These are phyloP conservation scores for Trichophyton schoenleinii DNA, from an alignment of 2,329 filamentous ascomycete genomes.

Conservation along the genomic window DNA sequence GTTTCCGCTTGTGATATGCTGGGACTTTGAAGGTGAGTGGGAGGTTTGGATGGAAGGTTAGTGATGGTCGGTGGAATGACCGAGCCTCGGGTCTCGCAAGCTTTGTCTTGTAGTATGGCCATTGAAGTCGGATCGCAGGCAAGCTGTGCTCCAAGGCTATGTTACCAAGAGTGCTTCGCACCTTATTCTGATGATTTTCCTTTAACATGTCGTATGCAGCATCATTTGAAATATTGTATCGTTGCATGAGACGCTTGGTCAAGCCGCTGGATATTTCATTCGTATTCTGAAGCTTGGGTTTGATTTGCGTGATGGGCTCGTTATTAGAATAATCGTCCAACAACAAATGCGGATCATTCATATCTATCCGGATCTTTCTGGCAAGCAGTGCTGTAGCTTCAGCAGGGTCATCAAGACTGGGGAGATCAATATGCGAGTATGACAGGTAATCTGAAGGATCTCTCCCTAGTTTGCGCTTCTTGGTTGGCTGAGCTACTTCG, in stretches of 20 bases:
- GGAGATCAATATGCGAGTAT: constrained; percentile 49
- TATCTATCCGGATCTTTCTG: constrained; percentile 68
- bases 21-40: constrained; percentile 61
- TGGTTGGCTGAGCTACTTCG: constrained; percentile 42
- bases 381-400: constrained; percentile 58
- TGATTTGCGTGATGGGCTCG: constrained; percentile 43
- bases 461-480: constrained; percentile 51
- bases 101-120: constrained; percentile 90
- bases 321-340: constrained; percentile 63
- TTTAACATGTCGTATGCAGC: constrained; percentile 91
- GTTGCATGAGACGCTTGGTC: constrained; percentile 59
- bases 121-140: constrained; percentile 80
- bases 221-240: constrained; percentile 95
- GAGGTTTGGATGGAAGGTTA: constrained; percentile 59
- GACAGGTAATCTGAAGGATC: constrained; percentile 35
- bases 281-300: constrained; percentile 24
- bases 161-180: constrained; percentile 81
- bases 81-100: constrained; percentile 58
- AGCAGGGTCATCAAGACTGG: constrained; percentile 71
- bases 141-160: constrained; percentile 89
- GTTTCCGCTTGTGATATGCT: constrained; percentile 65
- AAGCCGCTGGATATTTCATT: constrained; percentile 58
- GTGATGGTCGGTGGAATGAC: constrained; percentile 71
- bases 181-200: constrained; percentile 92
- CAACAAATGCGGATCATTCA: constrained; percentile 77